A percentile compares a stretch with the other conserved stretches of the same genome.
phyloP scores from a whole-genome alignment of 2,329 filamentous ascomycete species.

The Fusarium sp. region DNA sequence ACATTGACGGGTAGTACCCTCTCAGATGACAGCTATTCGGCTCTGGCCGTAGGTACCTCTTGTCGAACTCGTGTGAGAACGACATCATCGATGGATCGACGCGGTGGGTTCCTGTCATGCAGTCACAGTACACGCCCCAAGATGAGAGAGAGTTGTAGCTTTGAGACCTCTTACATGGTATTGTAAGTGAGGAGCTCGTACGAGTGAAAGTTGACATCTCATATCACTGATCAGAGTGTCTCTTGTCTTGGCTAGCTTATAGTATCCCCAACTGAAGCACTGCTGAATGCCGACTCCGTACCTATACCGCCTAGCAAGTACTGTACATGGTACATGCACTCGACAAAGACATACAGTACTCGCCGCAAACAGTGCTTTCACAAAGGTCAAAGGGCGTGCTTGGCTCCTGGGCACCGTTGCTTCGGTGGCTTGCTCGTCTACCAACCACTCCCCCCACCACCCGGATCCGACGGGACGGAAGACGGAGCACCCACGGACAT shows the following conservation, averaged over 20 bases:
- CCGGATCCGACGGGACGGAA: constrained; percentile 17
- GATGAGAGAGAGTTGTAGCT: not conserved
- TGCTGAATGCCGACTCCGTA: not conserved
- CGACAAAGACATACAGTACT: not conserved
- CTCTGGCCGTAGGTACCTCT: constrained; percentile 3
- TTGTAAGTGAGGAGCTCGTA: not conserved
- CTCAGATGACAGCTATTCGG: not conserved
- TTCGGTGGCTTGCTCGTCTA: not conserved
- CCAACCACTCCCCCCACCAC: constrained; percentile 1
- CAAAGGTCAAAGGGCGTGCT: not conserved
- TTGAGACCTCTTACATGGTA: not conserved
- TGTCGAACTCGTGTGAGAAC: not conserved
- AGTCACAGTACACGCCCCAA: not conserved
- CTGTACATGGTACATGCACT: not conserved
- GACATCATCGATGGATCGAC: constrained; percentile 33
- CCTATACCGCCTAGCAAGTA: not conserved
- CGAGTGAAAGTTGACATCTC: not conserved
- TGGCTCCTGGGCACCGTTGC: not conserved
- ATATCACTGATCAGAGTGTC: not conserved
- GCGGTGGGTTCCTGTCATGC: not conserved
- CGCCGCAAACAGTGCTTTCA: not conserved
- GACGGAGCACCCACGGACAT: not conserved
- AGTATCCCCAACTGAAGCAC: not conserved
- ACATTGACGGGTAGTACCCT: constrained; percentile 1
- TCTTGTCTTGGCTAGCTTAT: not conserved